Evolutionary conservation across 2,329 filamentous ascomycete genomes (phyloP).

Genomic region (Aspergillus niger): DNA sequence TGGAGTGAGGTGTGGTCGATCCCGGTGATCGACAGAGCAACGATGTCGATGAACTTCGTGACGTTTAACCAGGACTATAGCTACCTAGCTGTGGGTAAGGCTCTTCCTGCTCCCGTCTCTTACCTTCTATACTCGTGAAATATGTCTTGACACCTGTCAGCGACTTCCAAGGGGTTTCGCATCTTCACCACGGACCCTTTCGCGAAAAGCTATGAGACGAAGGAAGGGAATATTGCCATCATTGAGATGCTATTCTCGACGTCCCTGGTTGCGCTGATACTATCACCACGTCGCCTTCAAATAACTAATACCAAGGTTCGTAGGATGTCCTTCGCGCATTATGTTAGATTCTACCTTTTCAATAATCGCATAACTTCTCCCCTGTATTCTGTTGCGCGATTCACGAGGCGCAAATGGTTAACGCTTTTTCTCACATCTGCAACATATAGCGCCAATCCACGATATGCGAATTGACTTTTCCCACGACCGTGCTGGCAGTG

Average conservation of each 20-base stretch:
- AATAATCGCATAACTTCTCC: neutral
- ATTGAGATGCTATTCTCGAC: slow-evolving; percentile 99
- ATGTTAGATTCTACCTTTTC: neutral
- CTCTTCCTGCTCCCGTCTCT: slow-evolving; percentile 9
- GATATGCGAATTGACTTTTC: slow-evolving; percentile 98
- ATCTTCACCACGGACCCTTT: slow-evolving; percentile 98
- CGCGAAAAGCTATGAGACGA: slow-evolving; percentile 89
- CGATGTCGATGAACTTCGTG: slow-evolving; percentile 90
- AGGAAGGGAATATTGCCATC: slow-evolving; percentile 91
- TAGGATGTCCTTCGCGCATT: slow-evolving; percentile 17
- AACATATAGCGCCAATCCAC: slow-evolving; percentile 66
- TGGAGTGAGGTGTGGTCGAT: slow-evolving; percentile 11
- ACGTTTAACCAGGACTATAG: slow-evolving; percentile 99
- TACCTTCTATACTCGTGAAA: slow-evolving; percentile 3
- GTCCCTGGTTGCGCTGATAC: slow-evolving; percentile 87
- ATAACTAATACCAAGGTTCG: slow-evolving; percentile 96
- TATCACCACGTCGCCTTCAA: slow-evolving; percentile 87
- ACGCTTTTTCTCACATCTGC: slow-evolving; percentile 10
- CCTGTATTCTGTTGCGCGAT: neutral
- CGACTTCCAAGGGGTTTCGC: slow-evolving; percentile 89
- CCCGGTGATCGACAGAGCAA: slow-evolving; percentile 26
- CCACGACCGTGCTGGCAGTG: slow-evolving; percentile 91
- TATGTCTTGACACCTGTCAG: slow-evolving; percentile 48
- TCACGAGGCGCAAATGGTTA: slow-evolving; percentile 13
- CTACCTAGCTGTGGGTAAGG: slow-evolving; percentile 87